Evolutionary conservation across 306 rosid species (phyloP).

Genomic region (Psophocarpus tetragonolobus): DNA sequence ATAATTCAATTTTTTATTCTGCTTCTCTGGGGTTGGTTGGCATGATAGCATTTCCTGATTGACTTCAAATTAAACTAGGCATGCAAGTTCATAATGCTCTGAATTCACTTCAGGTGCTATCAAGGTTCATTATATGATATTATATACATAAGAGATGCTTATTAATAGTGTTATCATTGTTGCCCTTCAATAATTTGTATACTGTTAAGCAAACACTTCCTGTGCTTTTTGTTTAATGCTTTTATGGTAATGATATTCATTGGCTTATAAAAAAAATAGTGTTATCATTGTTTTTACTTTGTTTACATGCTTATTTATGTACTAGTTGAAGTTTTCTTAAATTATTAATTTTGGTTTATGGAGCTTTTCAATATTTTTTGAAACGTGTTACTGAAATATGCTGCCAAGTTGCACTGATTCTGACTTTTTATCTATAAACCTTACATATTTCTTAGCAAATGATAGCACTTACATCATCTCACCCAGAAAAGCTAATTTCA

Average conservation of each 20-base stretch:
- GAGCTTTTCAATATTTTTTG: background rate
- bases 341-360: background rate
- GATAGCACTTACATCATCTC: slow-evolving; percentile 14
- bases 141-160: background rate
- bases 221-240: too few relatives aligned
- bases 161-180: background rate
- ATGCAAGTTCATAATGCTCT: background rate
- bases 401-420: background rate
- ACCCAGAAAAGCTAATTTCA: slow-evolving; percentile 7
- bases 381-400: background rate
- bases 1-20: background rate
- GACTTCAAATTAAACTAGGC: background rate
- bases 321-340: background rate
- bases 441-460: background rate
- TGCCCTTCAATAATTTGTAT: too few relatives aligned
- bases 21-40: slow-evolving; percentile 1
- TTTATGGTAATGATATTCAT: too few relatives aligned
- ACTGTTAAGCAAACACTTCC: too few relatives aligned
- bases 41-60: slow-evolving; percentile 11
- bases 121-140: background rate
- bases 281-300: background rate
- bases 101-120: slow-evolving; percentile 23
- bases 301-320: background rate
- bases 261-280: too few relatives aligned
- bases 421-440: background rate